These are phyloP conservation scores for Martiniozyma abietophila DNA, from an alignment of 805 yeast genomes.

Conservation along the genomic window DNA sequence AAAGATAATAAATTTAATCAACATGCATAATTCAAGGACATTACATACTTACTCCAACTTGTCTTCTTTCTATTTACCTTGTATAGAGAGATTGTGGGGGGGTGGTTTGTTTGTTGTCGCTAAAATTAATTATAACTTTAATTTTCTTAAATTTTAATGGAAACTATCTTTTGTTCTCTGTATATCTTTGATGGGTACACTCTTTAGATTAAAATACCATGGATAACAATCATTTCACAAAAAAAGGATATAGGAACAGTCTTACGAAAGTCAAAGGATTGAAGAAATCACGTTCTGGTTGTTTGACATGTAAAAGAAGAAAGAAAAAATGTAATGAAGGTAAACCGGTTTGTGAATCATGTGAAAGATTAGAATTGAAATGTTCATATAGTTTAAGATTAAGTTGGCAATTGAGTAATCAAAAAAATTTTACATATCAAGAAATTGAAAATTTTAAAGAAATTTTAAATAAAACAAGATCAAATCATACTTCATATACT, in stretches of 20 bases:
- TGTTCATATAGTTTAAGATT: conserved; percentile 16
- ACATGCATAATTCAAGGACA: no score
- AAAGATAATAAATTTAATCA: no score
- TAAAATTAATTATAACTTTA: no score
- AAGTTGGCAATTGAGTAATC: conserved; percentile 16
- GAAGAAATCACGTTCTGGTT: conserved; percentile 26
- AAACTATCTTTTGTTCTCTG: neutral
- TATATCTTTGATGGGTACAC: neutral
- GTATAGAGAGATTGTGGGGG: no score
- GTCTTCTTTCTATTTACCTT: no score
- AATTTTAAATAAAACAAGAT: conserved; percentile 1
- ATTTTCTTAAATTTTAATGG: no score
- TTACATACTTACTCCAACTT: no score
- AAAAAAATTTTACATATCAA: conserved; percentile 3
- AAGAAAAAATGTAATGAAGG: conserved; percentile 32
- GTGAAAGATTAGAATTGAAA: conserved; percentile 13
- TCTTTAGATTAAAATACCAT: neutral
- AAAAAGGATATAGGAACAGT: no score
- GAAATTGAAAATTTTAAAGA: neutral
- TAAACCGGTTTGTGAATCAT: conserved; percentile 18
- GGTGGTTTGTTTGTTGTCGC: no score
- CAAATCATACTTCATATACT: neutral
- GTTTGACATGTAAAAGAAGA: conserved; percentile 34
- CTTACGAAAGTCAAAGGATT: no score
- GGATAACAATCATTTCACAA: no score